These are phyloP conservation scores for Flaveria trinervia DNA, from an alignment of 129 eudicot genomes.

Conservation along the genomic window DNA sequence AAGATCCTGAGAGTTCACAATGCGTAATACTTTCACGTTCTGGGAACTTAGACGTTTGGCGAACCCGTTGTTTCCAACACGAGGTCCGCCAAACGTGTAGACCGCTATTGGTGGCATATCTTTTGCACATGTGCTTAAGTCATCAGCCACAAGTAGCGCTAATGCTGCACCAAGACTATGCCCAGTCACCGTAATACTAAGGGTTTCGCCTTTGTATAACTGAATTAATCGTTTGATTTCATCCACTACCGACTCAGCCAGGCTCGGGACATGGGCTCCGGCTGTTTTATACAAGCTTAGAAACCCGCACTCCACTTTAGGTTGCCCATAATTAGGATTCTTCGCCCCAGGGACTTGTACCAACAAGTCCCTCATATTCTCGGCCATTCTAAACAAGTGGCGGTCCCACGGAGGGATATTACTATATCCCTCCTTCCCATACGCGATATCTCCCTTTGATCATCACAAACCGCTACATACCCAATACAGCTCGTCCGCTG, in stretches of 20 bases:
- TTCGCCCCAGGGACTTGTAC: slow-evolving; percentile 51
- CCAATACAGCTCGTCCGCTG: slow-evolving; percentile 87
- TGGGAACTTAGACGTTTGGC: slow-evolving; percentile 49
- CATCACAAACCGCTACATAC: slow-evolving; percentile 93
- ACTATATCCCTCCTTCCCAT: slow-evolving; percentile 94
- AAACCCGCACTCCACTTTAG: slow-evolving; percentile 90
- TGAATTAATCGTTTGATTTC: slow-evolving; percentile 57
- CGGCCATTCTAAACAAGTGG: slow-evolving; percentile 96
- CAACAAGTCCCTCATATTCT: slow-evolving; percentile 62
- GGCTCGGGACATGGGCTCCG: slow-evolving; percentile 62
- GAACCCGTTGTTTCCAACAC: slow-evolving; percentile 81
- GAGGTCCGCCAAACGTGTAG: slow-evolving; percentile 91
- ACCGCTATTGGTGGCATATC: slow-evolving; percentile 77
- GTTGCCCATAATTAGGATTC: slow-evolving; percentile 29
- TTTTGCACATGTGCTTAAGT: slow-evolving; percentile 47
- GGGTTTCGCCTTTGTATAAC: slow-evolving; percentile 66
- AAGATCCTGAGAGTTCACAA: slow-evolving; percentile 74
- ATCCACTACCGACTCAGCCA: slow-evolving; percentile 60
- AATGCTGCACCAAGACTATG: slow-evolving; percentile 99
- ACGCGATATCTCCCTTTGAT: slow-evolving; percentile 70
- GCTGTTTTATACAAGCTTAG: slow-evolving; percentile 53
- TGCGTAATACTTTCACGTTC: slow-evolving; percentile 71
- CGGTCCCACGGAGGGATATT: slow-evolving; percentile 84
- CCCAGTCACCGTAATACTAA: slow-evolving; percentile 85
- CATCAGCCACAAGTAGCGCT: slow-evolving; percentile 76